These are phyloP conservation scores for Penicillium thymicola DNA, from an alignment of 2,329 filamentous ascomycete species.

Conservation along the genomic window DNA sequence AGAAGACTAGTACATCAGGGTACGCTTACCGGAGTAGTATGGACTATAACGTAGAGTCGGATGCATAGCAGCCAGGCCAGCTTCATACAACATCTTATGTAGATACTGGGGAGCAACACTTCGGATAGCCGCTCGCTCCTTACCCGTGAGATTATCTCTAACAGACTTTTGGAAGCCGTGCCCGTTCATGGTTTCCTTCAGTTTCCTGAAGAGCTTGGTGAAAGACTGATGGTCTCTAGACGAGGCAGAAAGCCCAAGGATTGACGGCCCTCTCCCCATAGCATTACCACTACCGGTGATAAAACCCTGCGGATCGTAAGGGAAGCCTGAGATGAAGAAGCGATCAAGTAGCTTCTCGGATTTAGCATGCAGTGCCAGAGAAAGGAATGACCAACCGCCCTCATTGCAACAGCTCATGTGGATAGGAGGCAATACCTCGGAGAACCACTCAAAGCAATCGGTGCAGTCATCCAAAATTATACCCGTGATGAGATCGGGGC, in stretches of 20 bases:
- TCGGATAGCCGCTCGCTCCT: not conserved
- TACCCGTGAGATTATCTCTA: not conserved
- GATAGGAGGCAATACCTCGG: not conserved
- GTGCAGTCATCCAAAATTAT: conserved; percentile 12
- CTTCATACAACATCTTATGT: not conserved
- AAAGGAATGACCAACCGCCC: conserved; percentile 13
- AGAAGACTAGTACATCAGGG: not conserved
- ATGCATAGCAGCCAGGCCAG: not conserved
- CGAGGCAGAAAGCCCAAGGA: not conserved
- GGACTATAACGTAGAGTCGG: not conserved
- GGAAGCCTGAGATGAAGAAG: not conserved
- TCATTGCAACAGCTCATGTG: conserved; percentile 8
- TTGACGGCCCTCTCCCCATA: not conserved
- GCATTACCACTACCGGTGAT: not conserved
- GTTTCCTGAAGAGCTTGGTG: not conserved
- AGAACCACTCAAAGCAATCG: conserved; percentile 11
- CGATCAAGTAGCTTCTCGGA: not conserved
- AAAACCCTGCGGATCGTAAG: not conserved
- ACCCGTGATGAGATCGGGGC: conserved; percentile 8
- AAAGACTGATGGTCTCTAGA: not conserved
- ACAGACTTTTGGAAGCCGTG: not conserved
- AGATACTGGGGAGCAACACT: not conserved
- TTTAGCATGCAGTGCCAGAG: conserved; percentile 4
- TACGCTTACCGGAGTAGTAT: not conserved
- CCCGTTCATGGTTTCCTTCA: not conserved